A percentile compares a stretch with the other conserved stretches of the same genome.
Conservation (phyloP, 2,329 filamentous ascomycete species). For the Pseudogymnoascus sp. region DNA sequence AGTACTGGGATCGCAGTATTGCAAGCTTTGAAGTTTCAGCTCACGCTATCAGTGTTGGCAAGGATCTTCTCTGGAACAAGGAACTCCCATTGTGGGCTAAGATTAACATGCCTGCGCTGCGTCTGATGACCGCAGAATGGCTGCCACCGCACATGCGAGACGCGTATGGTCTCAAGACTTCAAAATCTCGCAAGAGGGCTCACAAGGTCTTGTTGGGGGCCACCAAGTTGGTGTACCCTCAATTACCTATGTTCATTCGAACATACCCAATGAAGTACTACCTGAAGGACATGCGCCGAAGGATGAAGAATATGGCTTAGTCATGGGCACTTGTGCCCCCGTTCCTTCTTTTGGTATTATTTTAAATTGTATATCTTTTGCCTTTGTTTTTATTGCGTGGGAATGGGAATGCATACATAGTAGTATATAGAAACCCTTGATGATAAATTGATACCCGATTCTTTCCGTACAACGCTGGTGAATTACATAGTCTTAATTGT, state of each 20-base stretch:
- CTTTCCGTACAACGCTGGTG: neutral
- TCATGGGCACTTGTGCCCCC: no score
- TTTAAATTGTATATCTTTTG: neutral
- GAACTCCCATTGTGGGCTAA: constrained; percentile 19
- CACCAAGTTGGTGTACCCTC: constrained; percentile 26
- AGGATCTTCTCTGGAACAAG: constrained; percentile 21
- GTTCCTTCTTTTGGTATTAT: neutral
- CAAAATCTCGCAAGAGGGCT: neutral
- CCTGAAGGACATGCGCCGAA: constrained; percentile 21
- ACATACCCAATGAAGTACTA: constrained; percentile 19
- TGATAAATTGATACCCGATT: neutral
- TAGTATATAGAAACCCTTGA: neutral
- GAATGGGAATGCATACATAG: neutral
- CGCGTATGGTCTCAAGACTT: constrained; percentile 20
- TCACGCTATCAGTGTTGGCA: constrained; percentile 22
- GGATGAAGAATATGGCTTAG: constrained; percentile 1
- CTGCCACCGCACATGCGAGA: constrained; percentile 20
- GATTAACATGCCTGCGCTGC: constrained; percentile 18
- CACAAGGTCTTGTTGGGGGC: constrained; percentile 5
- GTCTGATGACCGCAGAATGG: constrained; percentile 18
- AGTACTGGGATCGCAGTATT: constrained; percentile 26
- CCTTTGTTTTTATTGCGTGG: neutral
- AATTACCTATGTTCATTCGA: constrained; percentile 24
- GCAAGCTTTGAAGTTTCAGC: constrained; percentile 22
- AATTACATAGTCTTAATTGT: neutral